phyloP scores from a whole-genome alignment of 805 yeast species.

The Zygotorulaspora florentina region DNA sequence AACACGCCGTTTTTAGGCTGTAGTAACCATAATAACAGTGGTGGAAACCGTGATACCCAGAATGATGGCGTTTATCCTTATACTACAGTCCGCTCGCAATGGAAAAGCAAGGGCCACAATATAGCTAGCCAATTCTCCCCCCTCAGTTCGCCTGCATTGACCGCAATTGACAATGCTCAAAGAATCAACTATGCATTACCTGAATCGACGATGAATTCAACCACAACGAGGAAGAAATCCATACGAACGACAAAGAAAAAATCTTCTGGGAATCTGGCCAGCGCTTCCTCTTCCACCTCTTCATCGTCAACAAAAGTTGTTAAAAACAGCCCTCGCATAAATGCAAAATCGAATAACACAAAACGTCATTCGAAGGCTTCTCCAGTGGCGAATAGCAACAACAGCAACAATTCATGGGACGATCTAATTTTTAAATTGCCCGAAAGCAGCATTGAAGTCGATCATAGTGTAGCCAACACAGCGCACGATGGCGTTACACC shows the following conservation, averaged over 20 bases:
- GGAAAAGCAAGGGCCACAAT: constrained; percentile 4
- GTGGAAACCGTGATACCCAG: constrained; percentile 5
- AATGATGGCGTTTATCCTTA: constrained; percentile 35
- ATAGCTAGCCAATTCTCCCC: constrained; percentile 34
- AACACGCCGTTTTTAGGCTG: constrained; percentile 20
- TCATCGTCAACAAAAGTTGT: constrained; percentile 29
- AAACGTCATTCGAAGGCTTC: constrained; percentile 15
- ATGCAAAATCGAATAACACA: constrained; percentile 16
- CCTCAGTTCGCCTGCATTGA: constrained; percentile 65
- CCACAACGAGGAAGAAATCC: constrained; percentile 23
- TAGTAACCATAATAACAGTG: constrained; percentile 1
- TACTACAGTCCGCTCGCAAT: constrained; percentile 31
- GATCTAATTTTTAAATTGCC: constrained; percentile 29
- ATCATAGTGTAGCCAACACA: constrained; percentile 3
- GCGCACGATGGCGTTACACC: constrained; percentile 10
- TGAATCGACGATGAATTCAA: constrained; percentile 23
- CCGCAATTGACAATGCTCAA: constrained; percentile 35
- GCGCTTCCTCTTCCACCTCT: constrained; percentile 17
- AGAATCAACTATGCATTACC: constrained; percentile 20
- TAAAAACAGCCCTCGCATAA: constrained; percentile 32
- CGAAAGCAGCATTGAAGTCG: constrained; percentile 21
- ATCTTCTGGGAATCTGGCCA: constrained; percentile 4
- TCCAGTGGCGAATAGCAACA: constrained; percentile 2
- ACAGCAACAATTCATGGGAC: constrained; percentile 23
- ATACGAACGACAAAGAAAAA: background rate